Percentiles rank a stretch among this genome's conserved stretches.
These are phyloP conservation scores for Sicyos edulis DNA, from an alignment of 306 rosid genomes.

Conservation along the genomic window DNA sequence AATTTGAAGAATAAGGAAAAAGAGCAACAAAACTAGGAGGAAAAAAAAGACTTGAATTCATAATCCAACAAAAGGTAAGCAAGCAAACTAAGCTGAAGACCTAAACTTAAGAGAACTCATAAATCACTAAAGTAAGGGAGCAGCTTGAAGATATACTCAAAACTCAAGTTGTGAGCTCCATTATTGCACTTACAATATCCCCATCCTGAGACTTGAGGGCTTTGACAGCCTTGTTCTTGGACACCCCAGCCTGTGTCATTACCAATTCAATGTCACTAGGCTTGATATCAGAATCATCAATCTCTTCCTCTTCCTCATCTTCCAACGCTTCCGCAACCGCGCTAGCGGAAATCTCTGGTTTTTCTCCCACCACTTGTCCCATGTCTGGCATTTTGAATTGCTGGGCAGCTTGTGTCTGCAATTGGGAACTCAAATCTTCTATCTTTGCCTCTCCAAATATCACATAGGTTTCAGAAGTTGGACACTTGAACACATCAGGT, in stretches of 20 bases:
- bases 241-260: conserved; percentile 81
- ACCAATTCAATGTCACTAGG: conserved; percentile 77
- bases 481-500: conserved; percentile 86
- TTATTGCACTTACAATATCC: conserved; percentile 79
- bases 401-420: conserved; percentile 87
- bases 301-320: conserved; percentile 42
- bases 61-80: not conserved
- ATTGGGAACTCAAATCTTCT: conserved; percentile 79
- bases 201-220: conserved; percentile 68
- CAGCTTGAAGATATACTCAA: not conserved
- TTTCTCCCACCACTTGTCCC: conserved; percentile 40
- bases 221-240: conserved; percentile 66
- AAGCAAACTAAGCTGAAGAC: not conserved
- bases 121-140: not conserved
- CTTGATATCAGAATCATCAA: conserved; percentile 67
- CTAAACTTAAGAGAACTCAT: not conserved
- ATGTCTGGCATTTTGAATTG: conserved; percentile 82
- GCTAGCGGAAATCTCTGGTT: conserved; percentile 51
- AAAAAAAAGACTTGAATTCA: not conserved
- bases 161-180: conserved; percentile 76
- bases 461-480: conserved; percentile 72
- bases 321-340: conserved; percentile 3
- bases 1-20: not conserved
- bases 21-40: too few relatives aligned
- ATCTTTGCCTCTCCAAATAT: conserved; percentile 89